Percentiles rank a stretch among this genome's conserved stretches.
Evolutionary conservation across 139 green algal genomes (phyloP).

Genomic region (Trebouxia sp.): DNA sequence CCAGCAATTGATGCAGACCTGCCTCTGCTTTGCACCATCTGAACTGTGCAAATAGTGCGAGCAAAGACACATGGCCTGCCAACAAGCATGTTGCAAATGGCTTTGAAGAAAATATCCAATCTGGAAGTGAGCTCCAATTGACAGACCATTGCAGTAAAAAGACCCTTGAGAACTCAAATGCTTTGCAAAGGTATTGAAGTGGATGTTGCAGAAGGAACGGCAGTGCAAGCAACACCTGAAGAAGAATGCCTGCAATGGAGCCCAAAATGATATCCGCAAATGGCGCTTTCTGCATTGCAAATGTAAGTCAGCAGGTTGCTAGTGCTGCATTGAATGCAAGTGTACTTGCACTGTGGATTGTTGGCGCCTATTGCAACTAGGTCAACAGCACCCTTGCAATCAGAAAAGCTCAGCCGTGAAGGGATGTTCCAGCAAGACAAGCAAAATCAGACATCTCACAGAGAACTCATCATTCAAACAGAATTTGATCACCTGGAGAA

Average conservation of each 20-base stretch:
- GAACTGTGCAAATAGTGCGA: slow-evolving; percentile 59
- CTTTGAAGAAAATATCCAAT: slow-evolving; percentile 66
- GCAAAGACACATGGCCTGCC: slow-evolving; percentile 53
- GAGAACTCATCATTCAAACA: not conserved
- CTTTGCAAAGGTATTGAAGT: slow-evolving; percentile 53
- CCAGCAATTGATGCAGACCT: not conserved
- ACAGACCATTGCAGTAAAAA: slow-evolving; percentile 84
- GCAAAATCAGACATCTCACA: not conserved
- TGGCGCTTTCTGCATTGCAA: slow-evolving; percentile 35
- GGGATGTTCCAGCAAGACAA: no score
- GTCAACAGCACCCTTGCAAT: not conserved
- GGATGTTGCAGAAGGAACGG: slow-evolving; percentile 71
- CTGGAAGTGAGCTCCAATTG: slow-evolving; percentile 84
- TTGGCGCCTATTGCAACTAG: not conserved
- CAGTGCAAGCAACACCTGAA: slow-evolving; percentile 62
- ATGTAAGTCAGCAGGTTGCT: not conserved
- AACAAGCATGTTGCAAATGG: slow-evolving; percentile 62
- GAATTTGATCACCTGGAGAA: slow-evolving; percentile 54
- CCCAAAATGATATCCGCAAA: slow-evolving; percentile 15
- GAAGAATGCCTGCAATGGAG: slow-evolving; percentile 29
- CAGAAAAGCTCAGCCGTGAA: not conserved
- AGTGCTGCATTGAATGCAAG: not conserved
- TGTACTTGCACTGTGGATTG: not conserved
- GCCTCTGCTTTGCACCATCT: slow-evolving; percentile 48
- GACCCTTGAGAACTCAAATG: slow-evolving; percentile 78